A percentile compares a stretch with the other conserved stretches of the same genome.
Evolutionary conservation across 2,329 filamentous ascomycete species (phyloP).

Genomic region (Rhynchosporium secalis): DNA sequence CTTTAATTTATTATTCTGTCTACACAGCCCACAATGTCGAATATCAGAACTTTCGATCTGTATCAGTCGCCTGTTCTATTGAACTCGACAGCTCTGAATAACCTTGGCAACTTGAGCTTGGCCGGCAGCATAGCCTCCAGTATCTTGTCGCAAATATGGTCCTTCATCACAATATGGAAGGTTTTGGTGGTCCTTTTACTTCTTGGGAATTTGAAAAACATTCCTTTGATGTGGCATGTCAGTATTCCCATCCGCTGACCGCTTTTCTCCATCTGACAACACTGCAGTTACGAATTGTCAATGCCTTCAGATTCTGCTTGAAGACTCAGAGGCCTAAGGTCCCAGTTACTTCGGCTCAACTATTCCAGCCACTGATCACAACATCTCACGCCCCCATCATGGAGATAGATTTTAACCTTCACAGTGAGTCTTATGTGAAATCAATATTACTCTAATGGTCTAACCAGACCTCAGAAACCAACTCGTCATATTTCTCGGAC

Average conservation of each 20-base stretch:
- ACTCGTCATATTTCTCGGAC: slow-evolving; percentile 70
- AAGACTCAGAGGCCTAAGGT: slow-evolving; percentile 45
- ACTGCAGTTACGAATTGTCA: slow-evolving; percentile 39
- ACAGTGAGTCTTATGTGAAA: slow-evolving; percentile 45
- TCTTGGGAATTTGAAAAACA: slow-evolving; percentile 56
- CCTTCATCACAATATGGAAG: slow-evolving; percentile 39
- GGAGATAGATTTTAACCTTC: slow-evolving; percentile 72
- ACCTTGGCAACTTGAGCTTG: not conserved
- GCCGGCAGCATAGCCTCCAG: not conserved
- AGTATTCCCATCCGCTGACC: slow-evolving; percentile 34
- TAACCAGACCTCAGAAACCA: slow-evolving; percentile 49
- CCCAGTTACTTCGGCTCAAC: slow-evolving; percentile 49
- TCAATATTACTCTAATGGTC: not conserved
- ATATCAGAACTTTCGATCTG: slow-evolving; percentile 11
- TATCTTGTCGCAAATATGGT: slow-evolving; percentile 29
- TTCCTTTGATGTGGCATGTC: slow-evolving; percentile 64
- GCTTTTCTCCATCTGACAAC: slow-evolving; percentile 11
- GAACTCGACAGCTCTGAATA: slow-evolving; percentile 12
- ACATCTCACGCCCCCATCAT: slow-evolving; percentile 58
- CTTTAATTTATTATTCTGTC: slow-evolving; percentile 10
- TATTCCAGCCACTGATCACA: slow-evolving; percentile 66
- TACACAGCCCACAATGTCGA: slow-evolving; percentile 14
- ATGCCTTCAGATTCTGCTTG: slow-evolving; percentile 47
- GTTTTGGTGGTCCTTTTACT: slow-evolving; percentile 43
- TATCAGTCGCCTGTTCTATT: slow-evolving; percentile 11